phyloP scores from a whole-genome alignment of 83 land plant genomes.

The Picea abies region DNA sequence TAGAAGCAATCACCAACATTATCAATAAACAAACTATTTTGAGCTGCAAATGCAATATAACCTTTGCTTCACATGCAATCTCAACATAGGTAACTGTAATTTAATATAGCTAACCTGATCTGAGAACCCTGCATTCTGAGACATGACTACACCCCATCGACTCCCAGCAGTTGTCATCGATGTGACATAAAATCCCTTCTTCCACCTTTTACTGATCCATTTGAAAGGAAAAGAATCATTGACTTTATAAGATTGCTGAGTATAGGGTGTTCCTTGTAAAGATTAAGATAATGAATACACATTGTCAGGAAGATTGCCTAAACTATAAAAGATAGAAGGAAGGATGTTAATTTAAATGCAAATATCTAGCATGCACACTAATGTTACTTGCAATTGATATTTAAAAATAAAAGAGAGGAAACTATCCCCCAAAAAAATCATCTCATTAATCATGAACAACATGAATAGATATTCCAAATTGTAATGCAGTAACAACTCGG shows the following conservation, averaged over 20 bases:
- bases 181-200: conserved; percentile 69
- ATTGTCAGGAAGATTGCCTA: no score
- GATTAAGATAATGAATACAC: no score
- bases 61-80: conserved; percentile 14
- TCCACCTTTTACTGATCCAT: conserved; percentile 77
- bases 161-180: conserved; percentile 75
- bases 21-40: neutral
- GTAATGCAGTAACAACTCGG: no score
- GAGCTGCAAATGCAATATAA: neutral
- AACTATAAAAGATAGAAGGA: no score
- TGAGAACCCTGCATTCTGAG: conserved; percentile 65
- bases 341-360: no score
- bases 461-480: no score
- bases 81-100: no score
- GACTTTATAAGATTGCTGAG: conserved; percentile 77
- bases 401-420: no score
- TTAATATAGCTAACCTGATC: conserved; percentile 44
- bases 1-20: neutral
- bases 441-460: no score
- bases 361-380: no score
- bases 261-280: conserved; percentile 54
- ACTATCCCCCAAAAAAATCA: no score
- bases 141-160: conserved; percentile 78
- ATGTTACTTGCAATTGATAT: no score
- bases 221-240: conserved; percentile 73